phyloP scores from a whole-genome alignment of 1,284 basidiomycete genomes.

The Pseudozyma thailandica region DNA sequence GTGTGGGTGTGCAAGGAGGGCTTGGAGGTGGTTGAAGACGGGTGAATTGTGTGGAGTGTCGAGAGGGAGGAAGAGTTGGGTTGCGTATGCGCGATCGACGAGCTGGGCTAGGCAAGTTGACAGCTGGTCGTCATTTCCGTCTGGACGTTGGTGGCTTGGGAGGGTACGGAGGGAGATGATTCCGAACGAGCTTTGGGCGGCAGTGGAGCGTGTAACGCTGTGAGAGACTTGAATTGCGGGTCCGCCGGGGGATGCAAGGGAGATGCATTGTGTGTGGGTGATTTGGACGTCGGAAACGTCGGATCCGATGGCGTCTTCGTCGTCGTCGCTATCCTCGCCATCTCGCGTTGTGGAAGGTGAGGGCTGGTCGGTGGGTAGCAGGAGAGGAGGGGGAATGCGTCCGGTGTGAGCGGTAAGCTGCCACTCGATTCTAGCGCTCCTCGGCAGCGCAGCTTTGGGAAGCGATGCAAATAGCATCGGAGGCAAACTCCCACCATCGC shows the following conservation, averaged over 20 bases:
- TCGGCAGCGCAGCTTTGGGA: constrained; percentile 38
- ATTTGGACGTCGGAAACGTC: constrained; percentile 21
- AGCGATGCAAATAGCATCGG: constrained; percentile 55
- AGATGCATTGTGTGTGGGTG: neutral
- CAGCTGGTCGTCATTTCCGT: neutral
- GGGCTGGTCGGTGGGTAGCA: neutral
- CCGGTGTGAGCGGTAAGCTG: constrained; percentile 63
- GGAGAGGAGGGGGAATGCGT: constrained; percentile 17
- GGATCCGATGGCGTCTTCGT: constrained; percentile 20
- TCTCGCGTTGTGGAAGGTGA: neutral
- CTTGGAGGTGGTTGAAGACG: neutral
- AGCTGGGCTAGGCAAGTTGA: neutral
- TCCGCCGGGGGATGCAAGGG: neutral
- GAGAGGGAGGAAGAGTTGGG: constrained; percentile 25
- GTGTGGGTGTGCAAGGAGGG: neutral
- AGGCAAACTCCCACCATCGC: neutral
- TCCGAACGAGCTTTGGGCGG: constrained; percentile 21
- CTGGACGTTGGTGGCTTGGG: neutral
- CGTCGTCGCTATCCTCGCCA: constrained; percentile 38
- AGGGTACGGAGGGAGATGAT: constrained; percentile 18
- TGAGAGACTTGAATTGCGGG: constrained; percentile 8
- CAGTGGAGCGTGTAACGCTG: constrained; percentile 14
- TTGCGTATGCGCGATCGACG: constrained; percentile 7
- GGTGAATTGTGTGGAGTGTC: no score
- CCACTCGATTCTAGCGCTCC: constrained; percentile 60